A percentile compares a stretch with the other conserved stretches of the same genome.
Evolutionary conservation across 345 rosid genomes (phyloP).

Genomic region (Noccaea caerulescens): DNA sequence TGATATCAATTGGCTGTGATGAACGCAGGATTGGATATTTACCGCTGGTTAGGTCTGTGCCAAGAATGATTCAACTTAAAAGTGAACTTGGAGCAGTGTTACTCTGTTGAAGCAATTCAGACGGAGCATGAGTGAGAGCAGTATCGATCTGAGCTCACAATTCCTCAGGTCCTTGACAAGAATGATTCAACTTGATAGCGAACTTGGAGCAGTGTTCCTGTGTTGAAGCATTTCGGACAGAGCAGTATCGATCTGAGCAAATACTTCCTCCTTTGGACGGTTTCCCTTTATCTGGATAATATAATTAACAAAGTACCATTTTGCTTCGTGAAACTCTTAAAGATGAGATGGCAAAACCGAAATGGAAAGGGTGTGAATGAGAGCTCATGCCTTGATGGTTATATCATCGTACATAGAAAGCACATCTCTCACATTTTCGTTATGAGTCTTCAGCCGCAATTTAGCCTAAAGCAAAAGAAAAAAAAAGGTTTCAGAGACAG

Average conservation of each 20-base stretch:
- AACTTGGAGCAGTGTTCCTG: conserved; percentile 46
- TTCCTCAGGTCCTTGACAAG: conserved; percentile 16
- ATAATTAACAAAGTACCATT: conserved; percentile 1
- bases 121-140: conserved; percentile 33
- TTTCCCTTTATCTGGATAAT: conserved; percentile 64
- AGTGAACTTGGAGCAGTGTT: conserved; percentile 48
- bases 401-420: conserved; percentile 78
- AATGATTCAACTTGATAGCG: conserved; percentile 50
- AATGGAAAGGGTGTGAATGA: conserved; percentile 36
- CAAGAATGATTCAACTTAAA: conserved; percentile 44
- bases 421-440: conserved; percentile 81
- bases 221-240: conserved; percentile 57
- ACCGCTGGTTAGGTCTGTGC: conserved; percentile 28
- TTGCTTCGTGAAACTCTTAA: conserved; percentile 13
- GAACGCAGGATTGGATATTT: conserved; percentile 24
- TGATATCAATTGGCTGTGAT: conserved; percentile 27
- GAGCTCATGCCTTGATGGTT: conserved; percentile 65
- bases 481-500: background rate
- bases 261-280: conserved; percentile 62
- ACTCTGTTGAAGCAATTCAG: conserved; percentile 52
- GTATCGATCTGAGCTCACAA: conserved; percentile 48
- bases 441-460: conserved; percentile 76
- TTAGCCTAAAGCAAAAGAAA: conserved; percentile 58
- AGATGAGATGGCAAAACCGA: conserved; percentile 9
- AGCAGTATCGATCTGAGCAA: conserved; percentile 59